A percentile compares a stretch with the other conserved stretches of the same genome.
These are phyloP conservation scores for Schrenkiella parvula DNA, from an alignment of 345 rosid species.

Conservation along the genomic window DNA sequence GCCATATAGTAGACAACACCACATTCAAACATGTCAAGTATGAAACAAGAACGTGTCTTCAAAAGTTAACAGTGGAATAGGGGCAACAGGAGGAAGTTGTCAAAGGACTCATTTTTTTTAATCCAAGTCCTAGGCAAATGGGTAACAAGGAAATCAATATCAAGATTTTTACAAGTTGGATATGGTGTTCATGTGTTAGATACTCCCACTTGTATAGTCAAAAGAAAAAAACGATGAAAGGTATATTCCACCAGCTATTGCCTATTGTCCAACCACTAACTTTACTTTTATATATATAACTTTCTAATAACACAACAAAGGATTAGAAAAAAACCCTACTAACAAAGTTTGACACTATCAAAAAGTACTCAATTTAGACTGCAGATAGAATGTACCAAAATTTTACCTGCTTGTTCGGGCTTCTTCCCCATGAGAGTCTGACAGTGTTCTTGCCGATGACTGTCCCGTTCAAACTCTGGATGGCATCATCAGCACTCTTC, in stretches of 20 bases:
- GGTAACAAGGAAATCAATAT: background rate
- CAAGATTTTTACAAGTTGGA: slow-evolving; percentile 16
- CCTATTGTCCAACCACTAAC: slow-evolving; percentile 22
- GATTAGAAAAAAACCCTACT: background rate
- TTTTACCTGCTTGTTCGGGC: slow-evolving; percentile 76
- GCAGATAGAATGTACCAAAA: background rate
- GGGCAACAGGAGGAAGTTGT: too few relatives aligned
- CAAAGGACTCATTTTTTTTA: too few relatives aligned
- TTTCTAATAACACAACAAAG: background rate
- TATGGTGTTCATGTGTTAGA: background rate
- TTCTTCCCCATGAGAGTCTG: slow-evolving; percentile 97
- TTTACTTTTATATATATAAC: background rate
- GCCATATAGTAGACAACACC: slow-evolving; percentile 9
- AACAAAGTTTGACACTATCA: slow-evolving; percentile 4
- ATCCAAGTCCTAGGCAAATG: background rate
- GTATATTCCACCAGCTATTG: slow-evolving; percentile 19
- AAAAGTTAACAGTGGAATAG: background rate
- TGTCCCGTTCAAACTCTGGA: slow-evolving; percentile 68
- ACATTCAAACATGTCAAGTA: background rate
- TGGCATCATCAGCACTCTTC: slow-evolving; percentile 84
- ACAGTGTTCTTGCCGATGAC: slow-evolving; percentile 86
- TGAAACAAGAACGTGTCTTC: background rate
- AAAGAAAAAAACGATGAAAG: background rate
- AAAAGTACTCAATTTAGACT: background rate
- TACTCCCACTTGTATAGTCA: slow-evolving; percentile 23